phyloP scores from a whole-genome alignment of 2,329 filamentous ascomycete genomes.

The Microdochium trichocladiopsis region DNA sequence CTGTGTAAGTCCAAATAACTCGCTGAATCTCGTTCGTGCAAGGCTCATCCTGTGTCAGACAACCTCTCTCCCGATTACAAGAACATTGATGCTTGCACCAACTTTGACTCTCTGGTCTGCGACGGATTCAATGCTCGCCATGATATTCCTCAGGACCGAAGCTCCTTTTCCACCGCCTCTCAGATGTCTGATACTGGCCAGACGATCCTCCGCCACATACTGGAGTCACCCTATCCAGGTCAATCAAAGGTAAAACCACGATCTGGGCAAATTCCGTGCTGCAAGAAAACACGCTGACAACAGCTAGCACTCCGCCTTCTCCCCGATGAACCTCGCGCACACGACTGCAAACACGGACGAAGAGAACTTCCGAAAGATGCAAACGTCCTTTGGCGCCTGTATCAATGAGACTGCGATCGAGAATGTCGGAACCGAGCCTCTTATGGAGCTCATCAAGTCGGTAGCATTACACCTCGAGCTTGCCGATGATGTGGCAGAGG shows the following conservation, averaged over 20 bases:
- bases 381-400: slow-evolving; percentile 58
- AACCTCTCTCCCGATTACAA: slow-evolving; percentile 56
- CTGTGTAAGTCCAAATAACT: slow-evolving; percentile 27
- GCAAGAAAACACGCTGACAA: slow-evolving; percentile 4
- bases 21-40: neutral
- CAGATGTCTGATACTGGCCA: slow-evolving; percentile 56
- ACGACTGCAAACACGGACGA: slow-evolving; percentile 39
- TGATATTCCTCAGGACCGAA: slow-evolving; percentile 58
- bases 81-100: slow-evolving; percentile 58
- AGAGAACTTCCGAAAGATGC: slow-evolving; percentile 60
- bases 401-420: slow-evolving; percentile 53
- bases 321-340: slow-evolving; percentile 27
- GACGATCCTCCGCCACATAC: slow-evolving; percentile 51
- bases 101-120: slow-evolving; percentile 63
- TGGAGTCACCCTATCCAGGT: slow-evolving; percentile 49
- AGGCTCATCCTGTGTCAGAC: slow-evolving; percentile 19
- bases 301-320: slow-evolving; percentile 41
- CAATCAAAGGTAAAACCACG: slow-evolving; percentile 22
- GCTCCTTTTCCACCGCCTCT: slow-evolving; percentile 50
- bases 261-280: slow-evolving; percentile 4
- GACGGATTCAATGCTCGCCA: slow-evolving; percentile 59
- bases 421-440: slow-evolving; percentile 44
- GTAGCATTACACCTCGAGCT: slow-evolving; percentile 23
- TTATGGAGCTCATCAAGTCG: slow-evolving; percentile 47
- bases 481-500: slow-evolving; percentile 17